Evolutionary conservation across 139 green algal genomes (phyloP).

Genomic region (Closterium sp.): DNA sequence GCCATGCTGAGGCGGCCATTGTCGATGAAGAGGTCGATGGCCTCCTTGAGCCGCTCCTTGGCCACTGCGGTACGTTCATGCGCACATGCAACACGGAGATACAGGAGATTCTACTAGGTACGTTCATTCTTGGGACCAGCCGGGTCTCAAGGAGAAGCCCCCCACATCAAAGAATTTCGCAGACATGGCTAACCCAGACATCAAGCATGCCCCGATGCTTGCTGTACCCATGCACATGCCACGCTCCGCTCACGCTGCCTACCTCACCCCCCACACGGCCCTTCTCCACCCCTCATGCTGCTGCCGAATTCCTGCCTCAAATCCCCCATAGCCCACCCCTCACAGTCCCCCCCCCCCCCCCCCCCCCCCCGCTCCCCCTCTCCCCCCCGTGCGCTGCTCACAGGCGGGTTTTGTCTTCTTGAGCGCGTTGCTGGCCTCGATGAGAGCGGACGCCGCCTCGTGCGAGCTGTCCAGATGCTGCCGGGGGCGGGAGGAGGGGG

Average conservation of each 20-base stretch:
- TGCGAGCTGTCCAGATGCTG: conserved; percentile 77
- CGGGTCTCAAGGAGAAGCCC: neutral
- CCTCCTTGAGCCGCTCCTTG: conserved; percentile 63
- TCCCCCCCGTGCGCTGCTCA: neutral
- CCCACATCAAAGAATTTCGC: neutral
- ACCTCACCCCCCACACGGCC: too few relatives aligned
- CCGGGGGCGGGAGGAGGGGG: neutral
- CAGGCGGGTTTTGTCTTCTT: conserved; percentile 69
- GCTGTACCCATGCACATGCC: too few relatives aligned
- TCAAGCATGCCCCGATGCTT: neutral
- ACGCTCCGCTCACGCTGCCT: too few relatives aligned
- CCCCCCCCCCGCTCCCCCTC: too few relatives aligned
- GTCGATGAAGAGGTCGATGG: conserved; percentile 86
- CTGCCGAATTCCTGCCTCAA: too few relatives aligned
- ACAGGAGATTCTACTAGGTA: too few relatives aligned
- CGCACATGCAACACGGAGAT: neutral
- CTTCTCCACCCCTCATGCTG: too few relatives aligned
- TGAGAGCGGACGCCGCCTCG: conserved; percentile 76
- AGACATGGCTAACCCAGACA: neutral
- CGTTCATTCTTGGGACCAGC: too few relatives aligned
- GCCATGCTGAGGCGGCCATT: conserved; percentile 92
- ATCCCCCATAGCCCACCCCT: too few relatives aligned
- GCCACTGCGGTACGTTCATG: conserved; percentile 51
- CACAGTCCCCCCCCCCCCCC: neutral
- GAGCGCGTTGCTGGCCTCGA: conserved; percentile 82